These are phyloP conservation scores for Blumeriella jaapii DNA, from an alignment of 2,329 filamentous ascomycete genomes.

Conservation along the genomic window DNA sequence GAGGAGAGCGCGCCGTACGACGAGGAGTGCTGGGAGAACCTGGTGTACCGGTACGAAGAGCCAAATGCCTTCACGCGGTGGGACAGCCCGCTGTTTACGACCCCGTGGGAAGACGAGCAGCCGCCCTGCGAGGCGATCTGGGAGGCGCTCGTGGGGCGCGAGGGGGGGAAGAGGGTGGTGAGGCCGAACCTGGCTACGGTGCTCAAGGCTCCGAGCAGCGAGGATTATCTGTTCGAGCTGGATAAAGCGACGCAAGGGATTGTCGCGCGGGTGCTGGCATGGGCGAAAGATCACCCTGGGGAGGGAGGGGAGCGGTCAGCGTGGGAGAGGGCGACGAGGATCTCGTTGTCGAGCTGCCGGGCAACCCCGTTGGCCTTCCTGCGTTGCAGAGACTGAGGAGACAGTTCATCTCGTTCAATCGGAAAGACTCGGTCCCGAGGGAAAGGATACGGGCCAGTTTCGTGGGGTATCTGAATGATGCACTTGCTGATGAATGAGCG, in stretches of 20 bases:
- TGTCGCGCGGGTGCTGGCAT: conserved; percentile 56
- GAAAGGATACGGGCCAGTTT: conserved; percentile 50
- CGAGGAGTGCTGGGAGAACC: conserved; percentile 25
- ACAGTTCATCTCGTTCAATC: conserved; percentile 66
- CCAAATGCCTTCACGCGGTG: conserved; percentile 76
- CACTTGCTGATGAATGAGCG: conserved; percentile 35
- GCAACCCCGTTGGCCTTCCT: conserved; percentile 54
- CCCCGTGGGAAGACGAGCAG: conserved; percentile 63
- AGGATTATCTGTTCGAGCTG: conserved; percentile 69
- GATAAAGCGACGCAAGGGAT: conserved; percentile 72
- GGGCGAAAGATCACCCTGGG: conserved; percentile 50
- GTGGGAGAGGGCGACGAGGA: conserved; percentile 30
- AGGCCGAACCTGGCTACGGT: conserved; percentile 68
- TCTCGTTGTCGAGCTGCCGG: conserved; percentile 52
- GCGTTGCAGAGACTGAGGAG: conserved; percentile 67
- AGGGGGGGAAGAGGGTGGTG: conserved; percentile 49
- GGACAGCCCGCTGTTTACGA: conserved; percentile 73
- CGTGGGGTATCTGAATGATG: conserved; percentile 54
- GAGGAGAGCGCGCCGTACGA: conserved; percentile 26
- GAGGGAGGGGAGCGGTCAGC: conserved; percentile 49
- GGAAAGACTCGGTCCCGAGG: conserved; percentile 49
- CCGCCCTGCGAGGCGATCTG: conserved; percentile 60
- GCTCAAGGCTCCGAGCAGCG: conserved; percentile 47
- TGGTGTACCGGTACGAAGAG: conserved; percentile 66
- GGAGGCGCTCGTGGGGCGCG: conserved; percentile 55